phyloP scores from a whole-genome alignment of 495 filamentous ascomycete genomes.

The Aspergillus mulundensis region DNA sequence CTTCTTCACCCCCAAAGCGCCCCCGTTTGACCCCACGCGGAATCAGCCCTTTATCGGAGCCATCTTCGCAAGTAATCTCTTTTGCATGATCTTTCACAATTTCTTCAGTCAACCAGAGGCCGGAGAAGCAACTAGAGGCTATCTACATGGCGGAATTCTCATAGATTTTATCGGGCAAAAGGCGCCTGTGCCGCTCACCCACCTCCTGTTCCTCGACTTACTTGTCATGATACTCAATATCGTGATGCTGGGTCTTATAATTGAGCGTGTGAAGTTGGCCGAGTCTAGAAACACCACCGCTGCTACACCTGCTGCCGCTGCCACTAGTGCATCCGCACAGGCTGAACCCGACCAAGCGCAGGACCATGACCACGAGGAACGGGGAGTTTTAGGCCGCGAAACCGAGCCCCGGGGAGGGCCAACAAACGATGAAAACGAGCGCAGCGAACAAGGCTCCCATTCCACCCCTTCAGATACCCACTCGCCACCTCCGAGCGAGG shows the following conservation, averaged over 20 bases:
- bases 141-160: constrained; percentile 78
- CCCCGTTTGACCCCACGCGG: constrained; percentile 56
- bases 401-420: not conserved
- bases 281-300: constrained; percentile 12
- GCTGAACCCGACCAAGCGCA: constrained; percentile 33
- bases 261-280: constrained; percentile 59
- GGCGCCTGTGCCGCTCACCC: constrained; percentile 62
- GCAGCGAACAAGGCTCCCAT: constrained; percentile 12
- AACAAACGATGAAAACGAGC: constrained; percentile 22
- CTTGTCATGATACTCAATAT: constrained; percentile 65
- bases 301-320: not conserved
- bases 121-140: constrained; percentile 71
- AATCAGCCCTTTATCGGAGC: constrained; percentile 65
- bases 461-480: not conserved
- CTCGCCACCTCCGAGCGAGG: constrained; percentile 23
- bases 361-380: constrained; percentile 68
- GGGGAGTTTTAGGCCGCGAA: constrained; percentile 31
- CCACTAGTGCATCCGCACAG: constrained; percentile 10
- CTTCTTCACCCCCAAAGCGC: constrained; percentile 75
- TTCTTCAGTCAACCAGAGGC: constrained; percentile 59
- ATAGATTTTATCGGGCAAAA: constrained; percentile 87
- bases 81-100: constrained; percentile 71
- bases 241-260: constrained; percentile 67
- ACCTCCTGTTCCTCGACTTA: constrained; percentile 61
- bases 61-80: constrained; percentile 64